Evolutionary conservation across 75 land plant species (phyloP), one percentile per base, ranked within the genome.

Genomic region (Pinus albicaulis): DNA sequence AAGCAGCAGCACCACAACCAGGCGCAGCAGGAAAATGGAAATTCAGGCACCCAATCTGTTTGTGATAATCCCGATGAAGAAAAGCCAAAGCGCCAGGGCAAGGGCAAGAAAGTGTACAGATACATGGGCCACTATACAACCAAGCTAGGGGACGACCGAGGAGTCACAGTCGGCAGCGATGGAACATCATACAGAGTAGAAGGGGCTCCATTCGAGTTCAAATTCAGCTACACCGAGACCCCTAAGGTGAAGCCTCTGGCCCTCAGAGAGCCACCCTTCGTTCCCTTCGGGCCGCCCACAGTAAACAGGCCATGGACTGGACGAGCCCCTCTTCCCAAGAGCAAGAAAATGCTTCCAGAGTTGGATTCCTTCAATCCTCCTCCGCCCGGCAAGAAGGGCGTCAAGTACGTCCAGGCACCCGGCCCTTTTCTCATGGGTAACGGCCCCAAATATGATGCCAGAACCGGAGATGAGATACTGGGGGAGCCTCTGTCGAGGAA

Each of bases 241-340:
- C 98, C 98, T 13, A 96, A 94, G 77, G 89, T 82, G 57, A 86
- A 81, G 76, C 93, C 95, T 5, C 7, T 96, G 26, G 86, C 81
- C 28, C 79, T 90, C 11, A 75, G 98, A 38, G 98, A 92, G 79
- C 77, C 86, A 16, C 85, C 80, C 11, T 89, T 48, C 74, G 69
- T 59, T 87, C 99, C 99, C 11, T 94, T 96, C 72, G 95, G 98
- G 26, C 99, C 98, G 8, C 60, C 24, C 15, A 85, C 90, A 4
- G 85, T 94, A 93, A 71, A 78, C n/a, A 70, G 98, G 82, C 99
- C 99, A 55, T 96, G 99, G 99, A 94, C 98, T 3, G 99, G 99
- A 19, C 53, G 87, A 70, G 77, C 84, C 11, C 99, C 99, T 34
- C 57, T 90, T 65, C 88, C 86, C 19, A 71, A 77, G 44, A 89